A percentile compares a stretch with the other conserved stretches of the same genome.
phyloP scores from a whole-genome alignment of 306 rosid species.

The Vigna mungo region DNA sequence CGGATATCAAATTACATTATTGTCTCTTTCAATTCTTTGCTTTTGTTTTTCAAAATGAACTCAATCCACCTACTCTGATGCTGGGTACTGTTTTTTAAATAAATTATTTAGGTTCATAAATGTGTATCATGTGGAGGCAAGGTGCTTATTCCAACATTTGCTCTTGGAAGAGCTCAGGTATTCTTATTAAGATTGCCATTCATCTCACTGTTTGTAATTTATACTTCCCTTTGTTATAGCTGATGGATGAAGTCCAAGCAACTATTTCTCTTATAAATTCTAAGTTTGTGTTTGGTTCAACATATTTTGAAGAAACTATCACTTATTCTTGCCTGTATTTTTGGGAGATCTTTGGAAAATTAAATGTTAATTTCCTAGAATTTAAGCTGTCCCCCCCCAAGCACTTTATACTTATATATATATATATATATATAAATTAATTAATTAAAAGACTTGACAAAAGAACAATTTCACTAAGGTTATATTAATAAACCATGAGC shows the following conservation, averaged over 20 bases:
- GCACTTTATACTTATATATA: neutral
- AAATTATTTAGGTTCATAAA: conserved; percentile 70
- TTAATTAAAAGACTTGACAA: neutral
- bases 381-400: conserved; percentile 5
- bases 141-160: conserved; percentile 96
- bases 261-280: neutral
- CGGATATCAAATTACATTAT: conserved; percentile 29
- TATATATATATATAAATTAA: neutral
- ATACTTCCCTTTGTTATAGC: conserved; percentile 10
- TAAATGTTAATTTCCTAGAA: neutral
- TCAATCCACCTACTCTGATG: conserved; percentile 28
- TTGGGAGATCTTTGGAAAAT: neutral
- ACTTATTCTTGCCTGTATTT: neutral
- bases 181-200: conserved; percentile 30
- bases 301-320: neutral
- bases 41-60: conserved; percentile 15
- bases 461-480: neutral
- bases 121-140: conserved; percentile 88
- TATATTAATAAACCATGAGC: conserved; percentile 17
- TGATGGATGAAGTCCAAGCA: conserved; percentile 26
- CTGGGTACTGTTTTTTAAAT: conserved; percentile 34
- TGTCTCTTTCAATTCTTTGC: neutral
- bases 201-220: conserved; percentile 19
- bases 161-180: conserved; percentile 99
- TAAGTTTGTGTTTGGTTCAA: neutral